Conservation (phyloP, 345 rosid species). For the Citrus trifoliata region DNA sequence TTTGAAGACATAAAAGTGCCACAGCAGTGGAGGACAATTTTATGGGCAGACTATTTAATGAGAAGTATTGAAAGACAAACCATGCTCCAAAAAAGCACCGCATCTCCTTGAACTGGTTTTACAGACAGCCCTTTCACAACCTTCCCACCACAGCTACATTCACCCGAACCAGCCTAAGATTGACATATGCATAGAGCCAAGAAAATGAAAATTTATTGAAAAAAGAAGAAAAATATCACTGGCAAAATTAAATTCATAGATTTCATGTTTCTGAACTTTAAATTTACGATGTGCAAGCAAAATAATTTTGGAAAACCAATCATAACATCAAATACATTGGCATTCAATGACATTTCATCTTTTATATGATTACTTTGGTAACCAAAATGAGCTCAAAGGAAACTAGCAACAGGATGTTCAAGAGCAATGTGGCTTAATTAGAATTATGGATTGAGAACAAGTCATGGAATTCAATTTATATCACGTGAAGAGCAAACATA, state of each 20-base stretch:
- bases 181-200: background rate
- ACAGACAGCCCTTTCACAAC: slow-evolving; percentile 72
- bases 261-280: background rate
- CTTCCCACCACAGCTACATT: slow-evolving; percentile 87
- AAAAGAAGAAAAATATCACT: background rate
- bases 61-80: slow-evolving; percentile 39
- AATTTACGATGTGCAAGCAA: background rate
- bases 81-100: slow-evolving; percentile 99
- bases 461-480: background rate
- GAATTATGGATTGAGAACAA: background rate
- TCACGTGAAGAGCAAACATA: background rate
- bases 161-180: slow-evolving; percentile 82
- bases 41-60: background rate
- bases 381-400: background rate
- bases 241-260: background rate
- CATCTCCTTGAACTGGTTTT: slow-evolving; percentile 85
- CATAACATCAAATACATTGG: background rate
- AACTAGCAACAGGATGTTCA: background rate
- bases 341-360: background rate
- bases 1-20: background rate
- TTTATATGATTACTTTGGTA: background rate
- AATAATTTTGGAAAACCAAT: background rate
- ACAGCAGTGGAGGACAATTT: background rate
- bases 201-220: background rate
- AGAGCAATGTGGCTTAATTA: background rate